A percentile compares a stretch with the other conserved stretches of the same genome.
Conservation (phyloP, 805 yeast genomes). For the Schwanniomyces sp. region DNA sequence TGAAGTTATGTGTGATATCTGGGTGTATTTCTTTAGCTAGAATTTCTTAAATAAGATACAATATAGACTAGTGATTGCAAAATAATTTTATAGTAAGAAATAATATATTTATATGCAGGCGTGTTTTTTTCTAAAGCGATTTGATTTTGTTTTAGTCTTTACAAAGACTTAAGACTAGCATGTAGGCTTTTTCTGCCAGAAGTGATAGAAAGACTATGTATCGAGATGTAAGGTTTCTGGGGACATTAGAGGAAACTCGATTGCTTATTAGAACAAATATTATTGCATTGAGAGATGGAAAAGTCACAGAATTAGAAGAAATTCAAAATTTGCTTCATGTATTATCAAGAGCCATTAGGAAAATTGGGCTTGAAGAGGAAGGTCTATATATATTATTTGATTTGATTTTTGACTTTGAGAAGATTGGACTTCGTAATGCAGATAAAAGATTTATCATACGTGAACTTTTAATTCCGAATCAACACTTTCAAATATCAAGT, state of each 20-base stretch:
- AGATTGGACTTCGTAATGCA: conserved; percentile 1
- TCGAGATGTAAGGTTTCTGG: background rate
- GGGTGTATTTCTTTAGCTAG: no score
- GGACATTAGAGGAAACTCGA: background rate
- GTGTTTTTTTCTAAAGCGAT: no score
- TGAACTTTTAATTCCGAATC: conserved; percentile 8
- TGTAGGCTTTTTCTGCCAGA: background rate
- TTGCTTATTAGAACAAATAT: background rate
- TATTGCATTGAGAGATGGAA: background rate
- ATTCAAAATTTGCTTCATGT: conserved; percentile 1
- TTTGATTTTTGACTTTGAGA: conserved; percentile 7
- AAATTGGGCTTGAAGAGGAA: conserved; percentile 8
- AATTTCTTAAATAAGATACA: no score
- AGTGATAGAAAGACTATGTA: background rate
- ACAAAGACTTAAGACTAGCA: no score
- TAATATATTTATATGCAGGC: no score
- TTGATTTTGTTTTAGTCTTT: no score
- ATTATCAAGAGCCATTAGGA: background rate
- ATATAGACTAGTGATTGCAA: no score
- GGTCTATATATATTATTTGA: conserved; percentile 8
- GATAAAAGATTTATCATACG: conserved; percentile 12
- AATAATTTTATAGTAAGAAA: no score
- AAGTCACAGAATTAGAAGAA: background rate
- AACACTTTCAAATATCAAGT: conserved; percentile 1
- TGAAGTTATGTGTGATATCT: no score